Base-by-base conservation (phyloP, 2,329 filamentous ascomycete species). In the Trichoderma koningiopsis region DNA sequence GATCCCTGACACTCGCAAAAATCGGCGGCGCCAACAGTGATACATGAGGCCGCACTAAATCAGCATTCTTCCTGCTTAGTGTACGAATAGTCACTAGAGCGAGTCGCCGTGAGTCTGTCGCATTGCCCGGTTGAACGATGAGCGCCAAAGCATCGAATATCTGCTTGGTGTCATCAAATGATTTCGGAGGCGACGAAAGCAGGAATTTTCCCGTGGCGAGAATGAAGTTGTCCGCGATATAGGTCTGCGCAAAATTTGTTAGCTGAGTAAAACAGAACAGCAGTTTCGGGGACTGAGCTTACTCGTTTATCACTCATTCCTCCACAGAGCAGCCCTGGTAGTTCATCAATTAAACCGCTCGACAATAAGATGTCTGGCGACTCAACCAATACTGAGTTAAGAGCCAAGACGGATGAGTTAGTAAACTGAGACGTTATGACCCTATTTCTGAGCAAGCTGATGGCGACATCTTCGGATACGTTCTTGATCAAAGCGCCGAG, bases 201-300 rank as follows among this genome's bases (percentile, higher is more conserved):
- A 98, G 85, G 77, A 93, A 96, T 80, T 98, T 98, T 74, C 95
- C 96, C 24, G 94, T 91, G 47, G 95, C 95, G 37, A 97, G 85
- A 70, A 97, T 92, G 74, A 88, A 91, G 78, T 97, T 97, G 77
- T 97, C 93, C 61, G 92, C 89, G 70, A 98, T 89, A 77, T 92
- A 93, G n/a, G 90, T 86, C 89, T 94, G 74, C 71, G 57, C 55
- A 35, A 43, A 74, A 70, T 24, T 14, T 31, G 14, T 69, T 53
- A 67, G 31, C 1, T 58, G 53, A 33, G n/a, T n/a, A 19, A 14
- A 52, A 22, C 14, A 13, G 55, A 19, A 57, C 4, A 37, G 4
- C 13, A 56, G 29, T 33, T n/a, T 59, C 8, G n/a, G 14, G 47
- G 31, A 16, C 19, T 27, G 19, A 16, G 84, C 89, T 86, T 84